A percentile compares a stretch with the other conserved stretches of the same genome.
phyloP scores from a whole-genome alignment of 1,284 basidiomycete species.

The Ceratobasidium sp. region DNA sequence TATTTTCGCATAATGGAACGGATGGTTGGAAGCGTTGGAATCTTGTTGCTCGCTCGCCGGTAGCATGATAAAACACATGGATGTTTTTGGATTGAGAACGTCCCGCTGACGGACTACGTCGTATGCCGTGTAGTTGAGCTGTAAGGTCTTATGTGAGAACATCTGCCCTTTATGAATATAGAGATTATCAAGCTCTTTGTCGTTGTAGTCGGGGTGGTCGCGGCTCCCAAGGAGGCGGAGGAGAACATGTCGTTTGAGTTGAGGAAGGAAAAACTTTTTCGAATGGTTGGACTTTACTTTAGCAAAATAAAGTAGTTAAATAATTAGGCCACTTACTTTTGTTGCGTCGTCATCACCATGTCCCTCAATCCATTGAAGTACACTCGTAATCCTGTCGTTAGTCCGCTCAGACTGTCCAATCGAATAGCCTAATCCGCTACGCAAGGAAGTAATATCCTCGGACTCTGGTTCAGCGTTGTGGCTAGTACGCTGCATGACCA shows the following conservation, averaged over 20 bases:
- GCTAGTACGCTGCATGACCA: too few species aligned
- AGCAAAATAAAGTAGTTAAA: too few species aligned
- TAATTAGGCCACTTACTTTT: background rate
- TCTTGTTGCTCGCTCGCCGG: background rate
- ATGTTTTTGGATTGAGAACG: too few species aligned
- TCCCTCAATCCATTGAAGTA: background rate
- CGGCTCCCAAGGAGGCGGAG: background rate
- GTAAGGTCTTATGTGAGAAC: too few species aligned
- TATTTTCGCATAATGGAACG: background rate
- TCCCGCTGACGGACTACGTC: too few species aligned
- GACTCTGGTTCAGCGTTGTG: too few species aligned
- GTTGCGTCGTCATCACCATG: background rate
- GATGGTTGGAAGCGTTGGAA: background rate
- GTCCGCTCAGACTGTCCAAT: background rate
- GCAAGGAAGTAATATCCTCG: too few species aligned
- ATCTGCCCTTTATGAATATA: constrained; percentile 36
- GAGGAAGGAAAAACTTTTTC: constrained; percentile 6
- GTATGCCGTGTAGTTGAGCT: too few species aligned
- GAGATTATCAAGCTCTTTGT: background rate
- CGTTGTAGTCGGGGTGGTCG: background rate
- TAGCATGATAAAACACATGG: too few species aligned
- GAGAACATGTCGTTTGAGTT: constrained; percentile 26
- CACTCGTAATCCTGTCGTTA: background rate
- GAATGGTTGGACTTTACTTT: too few species aligned
- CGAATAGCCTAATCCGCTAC: background rate